phyloP scores from a whole-genome alignment of 108 stramenopile species.

The Asterionellopsis glacialis region DNA sequence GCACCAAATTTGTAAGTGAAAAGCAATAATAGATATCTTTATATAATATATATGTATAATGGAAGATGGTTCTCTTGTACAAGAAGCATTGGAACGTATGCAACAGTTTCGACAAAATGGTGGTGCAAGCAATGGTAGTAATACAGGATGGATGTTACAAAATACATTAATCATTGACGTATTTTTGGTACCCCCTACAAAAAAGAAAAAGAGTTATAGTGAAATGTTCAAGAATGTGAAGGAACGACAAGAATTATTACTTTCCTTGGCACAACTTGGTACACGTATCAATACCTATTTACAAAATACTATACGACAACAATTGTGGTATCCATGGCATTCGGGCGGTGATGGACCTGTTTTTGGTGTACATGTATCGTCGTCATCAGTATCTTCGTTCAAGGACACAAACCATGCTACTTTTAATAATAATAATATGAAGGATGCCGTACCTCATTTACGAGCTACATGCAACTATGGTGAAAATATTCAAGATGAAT shows the following conservation, averaged over 20 bases:
- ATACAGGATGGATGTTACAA: not conserved
- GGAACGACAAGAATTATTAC: slow-evolving; percentile 9
- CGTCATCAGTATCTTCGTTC: no score
- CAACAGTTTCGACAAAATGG: not conserved
- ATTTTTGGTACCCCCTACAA: not conserved
- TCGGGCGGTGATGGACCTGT: slow-evolving; percentile 70
- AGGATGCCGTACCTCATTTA: no score
- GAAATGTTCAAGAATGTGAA: not conserved
- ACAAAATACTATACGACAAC: slow-evolving; percentile 2
- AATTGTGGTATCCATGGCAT: slow-evolving; percentile 37
- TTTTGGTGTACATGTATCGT: slow-evolving; percentile 52
- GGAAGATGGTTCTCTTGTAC: slow-evolving; percentile 44
- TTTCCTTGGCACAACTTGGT: slow-evolving; percentile 22
- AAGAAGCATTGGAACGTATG: slow-evolving; percentile 25
- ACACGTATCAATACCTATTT: slow-evolving; percentile 19
- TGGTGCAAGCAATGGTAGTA: not conserved
- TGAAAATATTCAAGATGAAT: slow-evolving; percentile 51
- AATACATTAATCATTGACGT: slow-evolving; percentile 31
- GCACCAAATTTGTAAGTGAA: no score
- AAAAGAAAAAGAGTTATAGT: not conserved
- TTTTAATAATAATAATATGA: slow-evolving; percentile 6
- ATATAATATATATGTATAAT: slow-evolving; percentile 7
- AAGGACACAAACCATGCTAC: no score
- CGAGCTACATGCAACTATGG: slow-evolving; percentile 60
- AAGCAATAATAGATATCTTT: no score